Conservation (phyloP, 768 basidiomycete species). For the Collybia mongolica region DNA sequence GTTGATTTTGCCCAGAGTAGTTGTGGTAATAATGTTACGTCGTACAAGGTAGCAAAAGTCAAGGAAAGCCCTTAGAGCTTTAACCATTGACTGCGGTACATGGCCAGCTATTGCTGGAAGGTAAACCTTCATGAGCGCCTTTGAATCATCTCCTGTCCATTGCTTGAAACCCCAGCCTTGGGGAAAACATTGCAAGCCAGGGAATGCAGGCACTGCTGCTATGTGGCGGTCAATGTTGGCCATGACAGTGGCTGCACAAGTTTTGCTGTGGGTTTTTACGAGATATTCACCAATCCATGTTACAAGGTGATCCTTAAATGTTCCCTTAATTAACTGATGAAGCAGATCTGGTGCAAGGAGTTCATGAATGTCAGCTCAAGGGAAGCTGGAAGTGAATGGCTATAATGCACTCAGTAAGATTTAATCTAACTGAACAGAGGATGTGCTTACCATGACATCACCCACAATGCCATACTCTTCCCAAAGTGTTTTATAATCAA, state of each 20-base stretch:
- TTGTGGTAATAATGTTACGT: background rate
- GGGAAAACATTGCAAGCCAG: conserved; percentile 16
- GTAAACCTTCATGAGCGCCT: conserved; percentile 33
- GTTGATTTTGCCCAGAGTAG: no score
- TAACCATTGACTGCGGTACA: conserved; percentile 8
- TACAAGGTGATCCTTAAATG: conserved; percentile 2
- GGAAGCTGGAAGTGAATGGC: conserved; percentile 8
- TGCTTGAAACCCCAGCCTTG: conserved; percentile 26
- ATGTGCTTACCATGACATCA: background rate
- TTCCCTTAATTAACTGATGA: conserved; percentile 21
- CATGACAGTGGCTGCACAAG: conserved; percentile 22
- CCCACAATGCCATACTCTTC: conserved; percentile 4
- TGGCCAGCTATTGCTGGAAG: conserved; percentile 18
- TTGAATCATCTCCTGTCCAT: conserved; percentile 33
- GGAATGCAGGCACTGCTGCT: conserved; percentile 13
- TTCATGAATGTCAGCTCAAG: conserved; percentile 22
- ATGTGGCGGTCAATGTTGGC: conserved; percentile 31
- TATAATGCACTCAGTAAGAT: background rate
- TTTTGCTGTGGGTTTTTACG: conserved; percentile 4
- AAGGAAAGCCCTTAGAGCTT: conserved; percentile 15
- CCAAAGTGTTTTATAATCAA: background rate
- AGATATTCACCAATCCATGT: conserved; percentile 25
- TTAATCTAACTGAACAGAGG: background rate
- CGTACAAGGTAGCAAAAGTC: conserved; percentile 17
- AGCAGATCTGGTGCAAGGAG: conserved; percentile 23